These are phyloP conservation scores for Petunia axillaris DNA, from an alignment of 257 asterid genomes.

Conservation along the genomic window DNA sequence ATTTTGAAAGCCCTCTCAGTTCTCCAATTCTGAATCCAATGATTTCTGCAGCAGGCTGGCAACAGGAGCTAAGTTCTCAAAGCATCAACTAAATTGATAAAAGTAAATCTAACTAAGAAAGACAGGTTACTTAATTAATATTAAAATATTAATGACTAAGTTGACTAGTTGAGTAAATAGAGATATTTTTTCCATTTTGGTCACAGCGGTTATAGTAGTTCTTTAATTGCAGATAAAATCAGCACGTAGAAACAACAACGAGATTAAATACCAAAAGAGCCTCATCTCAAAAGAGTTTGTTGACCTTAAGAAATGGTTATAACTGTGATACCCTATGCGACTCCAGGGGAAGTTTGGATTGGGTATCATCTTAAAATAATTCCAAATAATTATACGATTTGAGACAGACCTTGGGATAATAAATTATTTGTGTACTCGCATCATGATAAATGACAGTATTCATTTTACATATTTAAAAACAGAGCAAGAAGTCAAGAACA, in stretches of 20 bases:
- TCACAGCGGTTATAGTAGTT: not conserved
- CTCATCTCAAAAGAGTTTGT: constrained; percentile 3
- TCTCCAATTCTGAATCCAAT: constrained; percentile 94
- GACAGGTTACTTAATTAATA: not conserved
- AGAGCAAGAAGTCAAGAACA: constrained; percentile 31
- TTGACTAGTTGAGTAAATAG: constrained; percentile 2
- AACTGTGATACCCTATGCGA: not conserved
- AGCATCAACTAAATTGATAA: constrained; percentile 33
- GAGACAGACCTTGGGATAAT: not conserved
- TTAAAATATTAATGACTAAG: not conserved
- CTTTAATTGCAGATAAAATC: not conserved
- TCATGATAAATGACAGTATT: not conserved
- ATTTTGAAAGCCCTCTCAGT: constrained; percentile 88
- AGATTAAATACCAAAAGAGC: not conserved
- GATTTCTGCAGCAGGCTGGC: constrained; percentile 99
- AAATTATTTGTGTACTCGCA: not conserved
- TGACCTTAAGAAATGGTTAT: not conserved
- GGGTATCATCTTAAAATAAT: constrained; percentile 3
- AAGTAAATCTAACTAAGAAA: constrained; percentile 18
- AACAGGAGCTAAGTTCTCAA: constrained; percentile 37
- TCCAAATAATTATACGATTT: not conserved
- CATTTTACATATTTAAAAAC: not conserved
- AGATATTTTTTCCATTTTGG: constrained; percentile 1
- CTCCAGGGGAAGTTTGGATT: not conserved
- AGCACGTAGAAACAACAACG: not conserved